Evolutionary conservation across 169 alveolate genomes (phyloP).

Genomic region (Eimeria mitis): DNA sequence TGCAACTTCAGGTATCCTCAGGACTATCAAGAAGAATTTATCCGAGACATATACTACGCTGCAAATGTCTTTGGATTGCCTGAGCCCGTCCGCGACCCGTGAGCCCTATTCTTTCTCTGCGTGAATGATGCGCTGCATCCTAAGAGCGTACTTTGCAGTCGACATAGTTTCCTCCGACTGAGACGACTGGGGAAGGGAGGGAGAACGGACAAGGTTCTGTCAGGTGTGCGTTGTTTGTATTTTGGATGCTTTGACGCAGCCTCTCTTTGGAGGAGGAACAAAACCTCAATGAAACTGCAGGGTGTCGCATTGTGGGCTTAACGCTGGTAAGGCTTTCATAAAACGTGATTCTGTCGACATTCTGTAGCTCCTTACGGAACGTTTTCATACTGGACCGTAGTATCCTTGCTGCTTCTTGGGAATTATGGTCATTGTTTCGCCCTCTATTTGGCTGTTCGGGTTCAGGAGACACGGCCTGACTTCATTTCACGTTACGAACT

Average conservation of each 20-base stretch:
- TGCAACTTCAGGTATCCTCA: slow-evolving; percentile 91
- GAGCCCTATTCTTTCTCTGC: slow-evolving; percentile 2
- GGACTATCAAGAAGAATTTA: slow-evolving; percentile 93
- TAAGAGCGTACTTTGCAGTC: not conserved
- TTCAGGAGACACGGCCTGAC: slow-evolving; percentile 96
- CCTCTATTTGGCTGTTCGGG: not conserved
- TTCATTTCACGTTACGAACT: slow-evolving; percentile 93
- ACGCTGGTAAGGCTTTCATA: slow-evolving; percentile 79
- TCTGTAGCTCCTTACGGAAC: not conserved
- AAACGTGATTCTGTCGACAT: not conserved
- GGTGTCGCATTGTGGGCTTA: slow-evolving; percentile 88
- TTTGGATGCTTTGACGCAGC: slow-evolving; percentile 52
- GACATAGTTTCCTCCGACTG: no score
- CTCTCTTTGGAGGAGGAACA: slow-evolving; percentile 87
- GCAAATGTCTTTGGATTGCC: slow-evolving; percentile 93
- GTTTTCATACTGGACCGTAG: not conserved
- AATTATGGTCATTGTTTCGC: not conserved
- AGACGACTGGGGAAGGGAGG: not conserved
- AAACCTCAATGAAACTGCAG: slow-evolving; percentile 85
- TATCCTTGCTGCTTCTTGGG: not conserved
- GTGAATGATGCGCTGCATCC: not conserved
- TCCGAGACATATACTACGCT: slow-evolving; percentile 96
- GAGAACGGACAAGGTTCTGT: not conserved
- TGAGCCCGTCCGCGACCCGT: slow-evolving; percentile 74
- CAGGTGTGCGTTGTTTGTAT: not conserved